A percentile compares a stretch with the other conserved stretches of the same genome.
Conservation (phyloP, 2,329 filamentous ascomycete species). For the Lizonia empirigonia region DNA sequence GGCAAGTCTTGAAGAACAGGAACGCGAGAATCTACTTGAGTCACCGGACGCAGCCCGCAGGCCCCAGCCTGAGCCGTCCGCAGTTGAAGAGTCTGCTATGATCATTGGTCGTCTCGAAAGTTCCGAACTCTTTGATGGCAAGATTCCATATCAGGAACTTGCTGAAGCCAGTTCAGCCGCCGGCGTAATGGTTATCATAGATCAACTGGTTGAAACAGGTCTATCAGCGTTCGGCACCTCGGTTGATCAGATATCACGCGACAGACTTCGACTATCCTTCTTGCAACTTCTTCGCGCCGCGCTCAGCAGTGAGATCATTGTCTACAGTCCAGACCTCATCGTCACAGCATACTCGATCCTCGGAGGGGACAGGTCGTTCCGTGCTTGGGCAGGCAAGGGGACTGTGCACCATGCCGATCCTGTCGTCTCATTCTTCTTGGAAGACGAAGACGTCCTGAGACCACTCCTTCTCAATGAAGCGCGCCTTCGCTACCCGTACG, state of each 20-base stretch:
- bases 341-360: conserved; percentile 69
- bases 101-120: conserved; percentile 30
- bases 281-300: conserved; percentile 73
- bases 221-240: conserved; percentile 53
- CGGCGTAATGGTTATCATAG: conserved; percentile 34
- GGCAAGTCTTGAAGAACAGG: conserved; percentile 32
- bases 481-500: conserved; percentile 80
- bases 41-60: conserved; percentile 19
- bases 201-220: conserved; percentile 33
- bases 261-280: conserved; percentile 67
- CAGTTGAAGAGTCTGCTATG: conserved; percentile 37
- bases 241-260: conserved; percentile 61
- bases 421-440: conserved; percentile 59
- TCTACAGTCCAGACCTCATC: conserved; percentile 75
- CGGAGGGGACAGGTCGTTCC: conserved; percentile 53
- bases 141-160: conserved; percentile 33
- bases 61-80: conserved; percentile 22
- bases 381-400: conserved; percentile 37
- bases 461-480: conserved; percentile 68
- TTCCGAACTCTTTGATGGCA: conserved; percentile 36
- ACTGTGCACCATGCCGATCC: conserved; percentile 34
- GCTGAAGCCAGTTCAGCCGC: conserved; percentile 32
- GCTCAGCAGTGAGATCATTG: conserved; percentile 62
- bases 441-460: conserved; percentile 61
- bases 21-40: conserved; percentile 37